Base-by-base conservation (phyloP, 176 grass and related monocot species). In the Rhipidocladum racemiflorum region DNA sequence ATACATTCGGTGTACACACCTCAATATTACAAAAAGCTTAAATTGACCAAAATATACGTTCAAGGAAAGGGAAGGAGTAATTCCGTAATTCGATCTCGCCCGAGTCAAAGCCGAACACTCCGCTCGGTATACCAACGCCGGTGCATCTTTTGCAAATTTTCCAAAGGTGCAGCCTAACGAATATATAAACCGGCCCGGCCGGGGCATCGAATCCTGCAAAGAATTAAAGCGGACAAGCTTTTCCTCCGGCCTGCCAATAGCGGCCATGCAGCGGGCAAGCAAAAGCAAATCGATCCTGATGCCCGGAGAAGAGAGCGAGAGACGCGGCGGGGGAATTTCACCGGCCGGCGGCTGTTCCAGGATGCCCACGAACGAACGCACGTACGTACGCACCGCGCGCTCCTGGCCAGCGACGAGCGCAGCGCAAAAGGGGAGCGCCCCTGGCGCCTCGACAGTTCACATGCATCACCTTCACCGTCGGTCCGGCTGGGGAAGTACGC, bases 371-470 rank as follows among this genome's bases (percentile, higher is more conserved):
- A 24, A 7, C 70, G 70, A n/a, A 25, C 14, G 44, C 18, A 12
- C 70, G 70, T 29, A 34, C 75, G 55, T 5, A 18, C 64, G 34
- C 32, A 14, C 38, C 38, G 12, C 27, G 64, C 64, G 8, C 38
- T 28, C 9, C 56, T 36, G 61, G 35, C 23, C 23, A 36, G 11
- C 46, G 18, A 3, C 18, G 36, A 0, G 13, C 67, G 29, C 56
- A 21, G 56, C 6, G 53, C 65, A n/a, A 36, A 60, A 78, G 32
- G 23, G 53, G 30, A 54, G 9, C 49, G 60, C 18, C 21, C 15
- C 59, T 81, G 40, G 40, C 54, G 42, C 40, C 46, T 83, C 57
- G 80, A 88, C 86, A 65, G 46, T 65, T 44, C 61, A 54, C 45
- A 11, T n/a, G 44, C 45, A 11, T n/a, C 35, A 1, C 76, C 81